A percentile compares a stretch with the other conserved stretches of the same genome.
These are phyloP conservation scores for Pelargonium australe DNA, from an alignment of 441 rosid genomes.

Conservation along the genomic window DNA sequence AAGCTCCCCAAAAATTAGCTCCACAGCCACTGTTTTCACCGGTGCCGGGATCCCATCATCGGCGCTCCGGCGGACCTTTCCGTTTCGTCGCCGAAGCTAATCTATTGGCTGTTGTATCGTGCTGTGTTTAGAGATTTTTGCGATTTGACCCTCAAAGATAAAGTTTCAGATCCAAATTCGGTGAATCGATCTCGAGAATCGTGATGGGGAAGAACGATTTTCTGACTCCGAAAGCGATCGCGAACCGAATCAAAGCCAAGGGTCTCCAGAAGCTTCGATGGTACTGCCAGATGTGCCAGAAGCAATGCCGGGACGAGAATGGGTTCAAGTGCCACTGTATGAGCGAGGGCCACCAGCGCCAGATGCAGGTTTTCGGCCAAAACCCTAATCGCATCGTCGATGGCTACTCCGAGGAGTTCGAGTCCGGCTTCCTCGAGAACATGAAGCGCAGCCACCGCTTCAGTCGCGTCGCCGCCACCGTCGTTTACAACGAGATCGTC, in stretches of 20 bases:
- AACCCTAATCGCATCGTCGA: constrained; percentile 65
- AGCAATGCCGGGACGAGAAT: constrained; percentile 94
- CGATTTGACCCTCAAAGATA: too few species aligned
- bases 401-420: constrained; percentile 87
- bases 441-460: constrained; percentile 79
- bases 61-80: too few species aligned
- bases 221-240: constrained; percentile 77
- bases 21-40: too few species aligned
- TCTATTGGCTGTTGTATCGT: too few species aligned
- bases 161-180: too few species aligned
- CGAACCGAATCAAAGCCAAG: constrained; percentile 83
- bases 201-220: constrained; percentile 82
- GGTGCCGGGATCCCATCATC: too few species aligned
- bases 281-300: constrained; percentile 98
- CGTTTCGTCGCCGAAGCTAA: too few species aligned
- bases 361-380: constrained; percentile 85
- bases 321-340: constrained; percentile 97
- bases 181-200: neutral
- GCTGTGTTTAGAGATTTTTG: too few species aligned
- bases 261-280: constrained; percentile 95
- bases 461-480: constrained; percentile 86
- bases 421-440: constrained; percentile 57
- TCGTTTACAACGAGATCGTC: constrained; percentile 85
- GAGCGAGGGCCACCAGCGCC: constrained; percentile 94
- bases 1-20: too few species aligned